Conservation (phyloP, 345 rosid genomes). For the Barbarea vulgaris region DNA sequence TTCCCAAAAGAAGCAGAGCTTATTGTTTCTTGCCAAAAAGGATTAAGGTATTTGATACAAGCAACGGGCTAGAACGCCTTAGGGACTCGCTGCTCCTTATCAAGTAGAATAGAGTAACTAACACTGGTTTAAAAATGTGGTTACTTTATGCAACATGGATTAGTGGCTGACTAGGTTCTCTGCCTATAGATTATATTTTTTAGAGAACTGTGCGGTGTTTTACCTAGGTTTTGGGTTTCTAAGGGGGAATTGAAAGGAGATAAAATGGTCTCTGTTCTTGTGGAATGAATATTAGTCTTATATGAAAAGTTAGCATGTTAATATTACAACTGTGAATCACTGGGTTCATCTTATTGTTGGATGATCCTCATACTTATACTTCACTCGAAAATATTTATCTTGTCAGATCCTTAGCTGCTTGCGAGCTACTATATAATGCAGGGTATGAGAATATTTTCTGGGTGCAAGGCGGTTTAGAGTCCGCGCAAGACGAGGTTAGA, state of each 20-base stretch:
- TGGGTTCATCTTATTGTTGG: slow-evolving; percentile 12
- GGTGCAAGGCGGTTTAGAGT: slow-evolving; percentile 92
- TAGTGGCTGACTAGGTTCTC: background rate
- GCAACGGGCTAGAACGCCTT: background rate
- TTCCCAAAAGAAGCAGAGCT: slow-evolving; percentile 79
- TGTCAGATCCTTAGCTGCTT: slow-evolving; percentile 89
- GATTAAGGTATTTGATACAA: slow-evolving; percentile 63
- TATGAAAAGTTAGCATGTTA: slow-evolving; percentile 11
- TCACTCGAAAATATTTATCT: slow-evolving; percentile 25
- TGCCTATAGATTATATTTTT: background rate
- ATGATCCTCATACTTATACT: slow-evolving; percentile 6
- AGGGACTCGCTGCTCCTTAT: background rate
- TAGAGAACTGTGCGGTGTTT: background rate
- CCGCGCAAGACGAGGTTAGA: slow-evolving; percentile 83
- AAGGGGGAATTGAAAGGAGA: no score
- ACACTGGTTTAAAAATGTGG: background rate
- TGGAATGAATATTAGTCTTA: slow-evolving; percentile 18
- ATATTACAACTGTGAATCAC: background rate
- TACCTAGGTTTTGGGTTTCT: background rate
- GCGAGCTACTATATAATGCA: slow-evolving; percentile 68
- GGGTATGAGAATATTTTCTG: slow-evolving; percentile 86
- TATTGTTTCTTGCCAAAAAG: slow-evolving; percentile 93
- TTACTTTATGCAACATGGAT: background rate
- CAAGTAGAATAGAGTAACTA: slow-evolving; percentile 4
- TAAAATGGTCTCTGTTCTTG: slow-evolving; percentile 7